phyloP scores from a whole-genome alignment of 192 early-diverging fungal species.

The Linnemannia zychae region DNA sequence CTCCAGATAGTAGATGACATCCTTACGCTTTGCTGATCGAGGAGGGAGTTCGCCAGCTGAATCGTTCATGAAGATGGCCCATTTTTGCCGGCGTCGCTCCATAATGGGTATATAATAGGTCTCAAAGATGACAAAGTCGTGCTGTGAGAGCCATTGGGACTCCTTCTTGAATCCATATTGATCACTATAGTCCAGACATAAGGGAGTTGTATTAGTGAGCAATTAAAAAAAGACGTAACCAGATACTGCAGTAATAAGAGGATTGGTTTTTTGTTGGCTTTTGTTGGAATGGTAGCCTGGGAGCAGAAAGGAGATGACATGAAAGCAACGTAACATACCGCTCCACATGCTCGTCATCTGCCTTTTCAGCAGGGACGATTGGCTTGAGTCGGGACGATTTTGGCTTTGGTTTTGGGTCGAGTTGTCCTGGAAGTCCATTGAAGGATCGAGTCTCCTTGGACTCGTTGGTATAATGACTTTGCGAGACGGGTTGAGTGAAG shows the following conservation, averaged over 20 bases:
- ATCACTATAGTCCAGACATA: slow-evolving; percentile 56
- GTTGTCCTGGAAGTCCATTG: slow-evolving; percentile 38
- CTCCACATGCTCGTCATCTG: slow-evolving; percentile 48
- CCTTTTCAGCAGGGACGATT: slow-evolving; percentile 34
- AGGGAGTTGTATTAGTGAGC: background rate
- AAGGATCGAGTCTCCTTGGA: slow-evolving; percentile 54
- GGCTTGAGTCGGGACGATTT: slow-evolving; percentile 48
- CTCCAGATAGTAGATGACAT: background rate
- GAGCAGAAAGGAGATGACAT: background rate
- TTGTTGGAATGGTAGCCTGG: background rate
- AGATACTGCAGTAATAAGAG: slow-evolving; percentile 10
- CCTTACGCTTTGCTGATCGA: slow-evolving; percentile 61
- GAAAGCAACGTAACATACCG: slow-evolving; percentile 26
- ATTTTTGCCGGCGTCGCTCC: slow-evolving; percentile 61
- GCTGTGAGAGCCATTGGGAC: slow-evolving; percentile 62
- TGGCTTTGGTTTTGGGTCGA: slow-evolving; percentile 49
- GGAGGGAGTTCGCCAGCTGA: slow-evolving; percentile 59
- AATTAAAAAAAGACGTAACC: background rate
- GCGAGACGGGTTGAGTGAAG: slow-evolving; percentile 31
- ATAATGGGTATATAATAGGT: slow-evolving; percentile 61
- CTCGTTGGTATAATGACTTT: slow-evolving; percentile 35
- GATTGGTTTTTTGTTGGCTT: background rate
- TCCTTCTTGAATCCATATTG: slow-evolving; percentile 70
- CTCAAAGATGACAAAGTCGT: slow-evolving; percentile 67
- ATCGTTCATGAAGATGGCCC: slow-evolving; percentile 63